Evolutionary conservation across 805 yeast species (phyloP).

Genomic region (Candida argentea): DNA sequence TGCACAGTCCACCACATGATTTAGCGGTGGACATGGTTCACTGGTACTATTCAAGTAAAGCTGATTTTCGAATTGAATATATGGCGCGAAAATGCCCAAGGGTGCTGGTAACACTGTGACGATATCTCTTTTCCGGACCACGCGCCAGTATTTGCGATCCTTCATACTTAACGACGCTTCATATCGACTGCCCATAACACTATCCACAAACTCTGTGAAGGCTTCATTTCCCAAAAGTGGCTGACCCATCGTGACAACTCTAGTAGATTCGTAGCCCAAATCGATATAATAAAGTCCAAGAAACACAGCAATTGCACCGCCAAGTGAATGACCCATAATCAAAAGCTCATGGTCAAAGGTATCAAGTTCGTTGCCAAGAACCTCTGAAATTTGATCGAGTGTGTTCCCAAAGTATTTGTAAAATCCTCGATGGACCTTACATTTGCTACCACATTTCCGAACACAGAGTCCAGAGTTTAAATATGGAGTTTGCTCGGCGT

Average conservation of each 20-base stretch:
- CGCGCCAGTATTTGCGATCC: constrained; percentile 11
- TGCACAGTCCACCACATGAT: constrained; percentile 24
- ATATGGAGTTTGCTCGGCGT: constrained; percentile 25
- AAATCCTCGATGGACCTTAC: constrained; percentile 29
- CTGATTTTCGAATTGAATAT: constrained; percentile 27
- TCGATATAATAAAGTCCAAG: constrained; percentile 26
- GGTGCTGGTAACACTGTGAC: constrained; percentile 20
- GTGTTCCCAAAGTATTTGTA: constrained; percentile 20
- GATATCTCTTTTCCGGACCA: constrained; percentile 18
- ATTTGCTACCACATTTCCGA: constrained; percentile 19
- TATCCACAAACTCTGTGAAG: constrained; percentile 28
- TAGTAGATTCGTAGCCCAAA: constrained; percentile 19
- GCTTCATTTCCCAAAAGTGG: constrained; percentile 31
- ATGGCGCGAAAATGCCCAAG: constrained; percentile 9
- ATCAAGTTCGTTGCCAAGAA: constrained; percentile 10
- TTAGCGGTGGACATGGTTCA: constrained; percentile 15
- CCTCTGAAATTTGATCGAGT: constrained; percentile 13
- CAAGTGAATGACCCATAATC: constrained; percentile 24
- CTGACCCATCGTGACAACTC: constrained; percentile 34
- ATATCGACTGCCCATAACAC: constrained; percentile 18
- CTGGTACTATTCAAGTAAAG: constrained; percentile 17
- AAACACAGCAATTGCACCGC: constrained; percentile 31
- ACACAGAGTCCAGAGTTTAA: constrained; percentile 12
- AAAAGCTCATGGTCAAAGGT: constrained; percentile 8
- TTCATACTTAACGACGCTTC: constrained; percentile 11